Evolutionary conservation across 768 basidiomycete species (phyloP), one percentile per base, ranked within the genome.

Genomic region (Phaeotremella fagi): DNA sequence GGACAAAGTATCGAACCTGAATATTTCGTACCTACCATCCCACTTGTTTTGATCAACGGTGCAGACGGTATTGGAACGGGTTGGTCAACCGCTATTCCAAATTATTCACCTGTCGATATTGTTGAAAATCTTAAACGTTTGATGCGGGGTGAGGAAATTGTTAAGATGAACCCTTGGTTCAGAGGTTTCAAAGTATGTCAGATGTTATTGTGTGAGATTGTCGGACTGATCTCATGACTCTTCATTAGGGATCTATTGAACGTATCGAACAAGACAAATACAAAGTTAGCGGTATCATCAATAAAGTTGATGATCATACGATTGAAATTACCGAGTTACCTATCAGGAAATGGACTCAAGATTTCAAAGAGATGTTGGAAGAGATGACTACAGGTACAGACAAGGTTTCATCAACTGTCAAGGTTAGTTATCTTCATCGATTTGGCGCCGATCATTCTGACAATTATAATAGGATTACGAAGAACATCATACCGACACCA

Each of bases 41-140:
- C 95, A 0, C 79, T 92, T 73, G 80, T 97, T 0, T 79, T 99
- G 47, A 75, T 98, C 70, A 98, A 99, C 64, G 95, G 95, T 6
- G 85, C 88, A 9, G 92, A 97, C 60, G 95, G 95, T 77, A 98
- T 99, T 64, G 95, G 95, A 41, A 99, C 95, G 51, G 90, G 94
- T 60, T 99, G 95, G 94, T 92, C 90, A 69, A 97, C 95, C 1
- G 83, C 75, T 36, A 79, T 99, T 47, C 95, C 95, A 1, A 86
- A 85, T 65, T 98, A 84, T 78, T 97, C 98, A 68, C 95, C 95
- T 0, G 75, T 75, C 14, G 94, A 98, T 50, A 86, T 99, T 50
- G 87, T 97, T 14, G 80, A 79, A 20, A 98, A 98, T 71, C 75
- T 99, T 28, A 84, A 87, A 14, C 80, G 87, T 4, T 76, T 91